phyloP scores from a whole-genome alignment of 495 filamentous ascomycete species.

The Podospora conica region DNA sequence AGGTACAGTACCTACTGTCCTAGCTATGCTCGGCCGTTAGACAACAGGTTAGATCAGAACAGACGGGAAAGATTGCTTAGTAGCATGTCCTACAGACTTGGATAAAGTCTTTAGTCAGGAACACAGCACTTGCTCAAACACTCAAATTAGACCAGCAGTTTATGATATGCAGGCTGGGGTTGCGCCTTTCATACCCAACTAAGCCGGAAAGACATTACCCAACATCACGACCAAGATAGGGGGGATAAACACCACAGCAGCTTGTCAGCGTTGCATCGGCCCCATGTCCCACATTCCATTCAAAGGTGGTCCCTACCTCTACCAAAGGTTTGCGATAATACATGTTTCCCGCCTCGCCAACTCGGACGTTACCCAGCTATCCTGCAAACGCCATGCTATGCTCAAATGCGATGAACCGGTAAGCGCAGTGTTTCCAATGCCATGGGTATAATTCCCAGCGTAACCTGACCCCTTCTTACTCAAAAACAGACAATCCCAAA shows the following conservation, averaged over 20 bases:
- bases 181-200: neutral
- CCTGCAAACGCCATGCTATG: neutral
- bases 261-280: neutral
- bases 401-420: neutral
- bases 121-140: neutral
- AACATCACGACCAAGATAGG: neutral
- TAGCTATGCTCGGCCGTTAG: neutral
- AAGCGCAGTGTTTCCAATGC: neutral
- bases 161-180: too few relatives aligned
- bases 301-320: neutral
- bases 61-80: neutral
- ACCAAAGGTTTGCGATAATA: neutral
- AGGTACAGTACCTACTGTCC: neutral
- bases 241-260: neutral
- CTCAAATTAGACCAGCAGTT: neutral
- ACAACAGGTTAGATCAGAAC: neutral
- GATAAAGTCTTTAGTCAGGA: neutral
- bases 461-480: neutral
- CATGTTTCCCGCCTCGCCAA: neutral
- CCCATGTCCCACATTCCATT: neutral
- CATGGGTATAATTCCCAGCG: neutral
- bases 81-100: neutral
- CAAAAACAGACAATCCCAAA: neutral
- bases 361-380: neutral
- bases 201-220: neutral